Evolutionary conservation across 2,329 filamentous ascomycete species (phyloP).

Genomic region (Penicillium aurantiogriseum): DNA sequence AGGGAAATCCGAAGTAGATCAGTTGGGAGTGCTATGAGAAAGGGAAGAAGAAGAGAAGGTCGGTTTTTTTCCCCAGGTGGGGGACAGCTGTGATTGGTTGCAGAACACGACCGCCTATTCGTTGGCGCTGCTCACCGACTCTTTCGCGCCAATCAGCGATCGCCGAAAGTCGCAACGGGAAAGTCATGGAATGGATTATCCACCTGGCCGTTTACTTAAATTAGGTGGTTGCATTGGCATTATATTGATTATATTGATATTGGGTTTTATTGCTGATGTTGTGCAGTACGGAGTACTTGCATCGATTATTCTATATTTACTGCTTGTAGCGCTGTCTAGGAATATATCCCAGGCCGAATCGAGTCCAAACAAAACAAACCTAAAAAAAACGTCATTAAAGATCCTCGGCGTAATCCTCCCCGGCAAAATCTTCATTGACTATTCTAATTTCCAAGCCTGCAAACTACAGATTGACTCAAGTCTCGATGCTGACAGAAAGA

Average conservation of each 20-base stretch:
- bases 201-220: not conserved
- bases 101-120: conserved; percentile 24
- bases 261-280: not conserved
- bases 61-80: conserved; percentile 29
- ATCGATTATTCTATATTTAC: not conserved
- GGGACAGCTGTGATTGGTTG: conserved; percentile 28
- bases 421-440: not conserved
- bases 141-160: conserved; percentile 19
- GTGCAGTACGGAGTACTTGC: not conserved
- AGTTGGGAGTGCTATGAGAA: conserved; percentile 20
- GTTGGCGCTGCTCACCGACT: conserved; percentile 35
- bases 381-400: conserved; percentile 1
- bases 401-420: not conserved
- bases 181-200: conserved; percentile 1
- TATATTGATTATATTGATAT: not conserved
- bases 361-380: not conserved
- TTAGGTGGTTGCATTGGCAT: not conserved
- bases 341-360: not conserved
- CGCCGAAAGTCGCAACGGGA: conserved; percentile 1
- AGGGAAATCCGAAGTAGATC: not conserved
- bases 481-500: not conserved
- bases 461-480: not conserved
- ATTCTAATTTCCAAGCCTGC: not conserved
- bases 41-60: conserved; percentile 25
- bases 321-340: not conserved